Evolutionary conservation across 2,329 filamentous ascomycete species (phyloP), one percentile per base, ranked within the genome.

Genomic region (Helotiales sp.): DNA sequence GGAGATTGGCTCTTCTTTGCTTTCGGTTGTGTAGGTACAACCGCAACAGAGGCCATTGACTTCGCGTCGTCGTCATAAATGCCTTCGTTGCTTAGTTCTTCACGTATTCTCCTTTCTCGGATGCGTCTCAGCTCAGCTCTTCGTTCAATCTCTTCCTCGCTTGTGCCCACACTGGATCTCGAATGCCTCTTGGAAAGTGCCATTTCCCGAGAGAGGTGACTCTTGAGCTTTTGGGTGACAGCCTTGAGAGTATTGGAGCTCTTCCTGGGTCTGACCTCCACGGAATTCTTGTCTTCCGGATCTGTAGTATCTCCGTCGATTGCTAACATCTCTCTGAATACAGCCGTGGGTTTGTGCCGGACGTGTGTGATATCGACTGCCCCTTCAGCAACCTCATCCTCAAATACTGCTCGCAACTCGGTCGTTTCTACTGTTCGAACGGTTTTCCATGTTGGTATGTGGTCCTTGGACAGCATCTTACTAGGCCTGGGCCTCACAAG

Each of bases 121-220:
- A 85, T 71, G 19, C 81, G 76, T 63, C 77, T 81, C 54, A 86
- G 69, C 63, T 85, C 82, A 27, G 81, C 82, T 62, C 82, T 76
- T 27, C 81, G 75, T 52, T 81, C 78, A 42, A 82, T 66, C 61
- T 83, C 80, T 60, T 83, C 81, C 24, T 81, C 74, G 47, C 77
- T 81, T 49, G 74, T 76, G 12, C 78, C 76, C 30, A 77, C 70
- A 15, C 75, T 75, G 3, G 72, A 72, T 31, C 71, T 75, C 2
- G 77, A 76, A 33, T 72, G 73, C 29, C 75, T 69, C 46, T 74
- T 77, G 1, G 68, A 65, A 7, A 76, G 34, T 29, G 44, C 70
- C 3, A 72, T 73, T 19, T 79, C 77, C 24, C 77, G 72, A 2
- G 80, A 81, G 5, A 82, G 70, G 34, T 76, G 78, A 36, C 65